These are phyloP conservation scores for Schrenkiella parvula DNA, from an alignment of 345 rosid genomes.

Conservation along the genomic window DNA sequence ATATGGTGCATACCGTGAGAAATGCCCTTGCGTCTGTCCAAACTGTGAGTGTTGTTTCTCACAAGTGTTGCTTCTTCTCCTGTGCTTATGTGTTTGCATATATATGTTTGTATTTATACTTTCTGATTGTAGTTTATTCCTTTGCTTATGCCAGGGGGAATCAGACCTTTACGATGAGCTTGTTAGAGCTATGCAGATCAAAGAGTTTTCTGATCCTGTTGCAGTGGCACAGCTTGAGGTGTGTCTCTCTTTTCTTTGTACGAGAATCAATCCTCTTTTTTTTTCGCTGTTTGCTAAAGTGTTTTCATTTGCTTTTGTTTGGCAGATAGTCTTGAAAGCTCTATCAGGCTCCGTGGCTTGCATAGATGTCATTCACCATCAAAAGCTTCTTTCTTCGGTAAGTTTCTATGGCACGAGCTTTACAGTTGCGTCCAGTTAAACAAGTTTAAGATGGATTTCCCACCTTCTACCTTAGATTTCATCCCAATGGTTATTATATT, in stretches of 20 bases:
- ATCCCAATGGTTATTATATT: neutral
- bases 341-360: conserved; percentile 67
- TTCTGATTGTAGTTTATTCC: neutral
- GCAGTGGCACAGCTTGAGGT: conserved; percentile 80
- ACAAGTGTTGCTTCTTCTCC: neutral
- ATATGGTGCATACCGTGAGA: conserved; percentile 47
- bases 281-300: neutral
- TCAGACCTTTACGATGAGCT: conserved; percentile 53
- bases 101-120: neutral
- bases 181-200: conserved; percentile 53
- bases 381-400: conserved; percentile 60
- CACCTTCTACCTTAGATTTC: neutral
- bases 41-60: conserved; percentile 31
- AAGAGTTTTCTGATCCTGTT: conserved; percentile 38
- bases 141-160: conserved; percentile 45
- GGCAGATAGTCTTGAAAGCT: conserved; percentile 62
- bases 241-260: neutral
- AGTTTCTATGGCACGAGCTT: conserved; percentile 23
- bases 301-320: conserved; percentile 1
- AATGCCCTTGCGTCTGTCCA: conserved; percentile 44
- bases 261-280: neutral
- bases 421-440: neutral
- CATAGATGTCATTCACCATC: conserved; percentile 55
- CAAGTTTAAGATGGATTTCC: neutral
- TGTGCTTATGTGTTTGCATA: neutral